Conservation (phyloP, 805 yeast genomes). For the Torulaspora quercuum region DNA sequence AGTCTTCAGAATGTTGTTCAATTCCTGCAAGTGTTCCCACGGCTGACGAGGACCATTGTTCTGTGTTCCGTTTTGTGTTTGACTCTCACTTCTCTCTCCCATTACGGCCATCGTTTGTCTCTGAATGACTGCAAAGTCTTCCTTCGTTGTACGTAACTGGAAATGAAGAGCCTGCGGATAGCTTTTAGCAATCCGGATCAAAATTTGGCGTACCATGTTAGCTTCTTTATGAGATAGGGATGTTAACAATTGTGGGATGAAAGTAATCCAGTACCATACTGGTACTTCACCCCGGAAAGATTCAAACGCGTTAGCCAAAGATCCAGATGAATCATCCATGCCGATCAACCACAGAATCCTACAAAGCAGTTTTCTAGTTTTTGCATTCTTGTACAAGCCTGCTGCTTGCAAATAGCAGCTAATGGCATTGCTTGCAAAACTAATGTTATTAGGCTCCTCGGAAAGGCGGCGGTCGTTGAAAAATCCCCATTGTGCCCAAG, state of each 20-base stretch:
- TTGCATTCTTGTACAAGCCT: slow-evolving; percentile 88
- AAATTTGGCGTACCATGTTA: slow-evolving; percentile 76
- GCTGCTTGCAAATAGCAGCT: slow-evolving; percentile 97
- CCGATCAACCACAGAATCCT: slow-evolving; percentile 91
- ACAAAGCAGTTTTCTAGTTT: slow-evolving; percentile 81
- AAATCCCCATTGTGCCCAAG: slow-evolving; percentile 99
- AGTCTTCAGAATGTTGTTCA: slow-evolving; percentile 91
- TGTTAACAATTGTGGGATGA: slow-evolving; percentile 88
- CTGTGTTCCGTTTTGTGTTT: slow-evolving; percentile 12
- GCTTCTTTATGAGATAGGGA: slow-evolving; percentile 92
- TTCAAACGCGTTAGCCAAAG: slow-evolving; percentile 82
- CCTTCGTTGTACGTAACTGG: slow-evolving; percentile 92
- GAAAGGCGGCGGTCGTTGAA: slow-evolving; percentile 86
- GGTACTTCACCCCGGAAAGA: slow-evolving; percentile 94
- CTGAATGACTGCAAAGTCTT: slow-evolving; percentile 84
- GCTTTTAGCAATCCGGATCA: slow-evolving; percentile 89
- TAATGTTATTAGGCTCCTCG: slow-evolving; percentile 75
- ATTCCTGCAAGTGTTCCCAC: slow-evolving; percentile 89
- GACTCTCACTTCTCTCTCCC: slow-evolving; percentile 26
- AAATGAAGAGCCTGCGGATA: slow-evolving; percentile 97
- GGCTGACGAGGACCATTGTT: slow-evolving; percentile 57
- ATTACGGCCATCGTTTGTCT: slow-evolving; percentile 61
- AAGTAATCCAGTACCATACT: slow-evolving; percentile 98
- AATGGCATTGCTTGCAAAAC: slow-evolving; percentile 87
- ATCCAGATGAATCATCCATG: slow-evolving; percentile 79